A percentile compares a stretch with the other conserved stretches of the same genome.
Conservation (phyloP, 2,329 filamentous ascomycete genomes). For the Fusarium veterinarium region DNA sequence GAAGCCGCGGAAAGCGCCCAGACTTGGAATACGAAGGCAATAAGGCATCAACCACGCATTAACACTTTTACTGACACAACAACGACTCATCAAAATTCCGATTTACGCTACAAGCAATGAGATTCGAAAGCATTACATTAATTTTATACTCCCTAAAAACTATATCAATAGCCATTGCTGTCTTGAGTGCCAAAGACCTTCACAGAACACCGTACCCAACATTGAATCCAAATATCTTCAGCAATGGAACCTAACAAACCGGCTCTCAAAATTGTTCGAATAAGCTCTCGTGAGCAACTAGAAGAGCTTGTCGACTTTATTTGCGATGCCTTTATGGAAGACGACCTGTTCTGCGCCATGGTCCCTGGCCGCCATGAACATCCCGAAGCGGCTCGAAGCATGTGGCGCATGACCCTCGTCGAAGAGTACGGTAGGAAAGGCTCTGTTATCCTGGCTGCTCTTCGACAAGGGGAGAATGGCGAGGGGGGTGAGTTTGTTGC, state of each 20-base stretch:
- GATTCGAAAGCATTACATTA: not conserved
- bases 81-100: not conserved
- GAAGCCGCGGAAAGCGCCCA: not conserved
- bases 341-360: conserved; percentile 1
- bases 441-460: conserved; percentile 2
- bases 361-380: conserved; percentile 8
- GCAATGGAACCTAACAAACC: not conserved
- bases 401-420: conserved; percentile 5
- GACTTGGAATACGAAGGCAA: not conserved
- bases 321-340: conserved; percentile 15
- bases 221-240: too few species aligned
- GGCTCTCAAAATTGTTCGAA: not conserved
- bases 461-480: not conserved
- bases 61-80: not conserved
- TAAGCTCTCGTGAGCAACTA: not conserved
- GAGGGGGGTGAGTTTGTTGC: conserved; percentile 1
- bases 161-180: not conserved
- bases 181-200: not conserved
- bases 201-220: not conserved
- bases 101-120: not conserved
- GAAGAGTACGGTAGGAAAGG: conserved; percentile 22
- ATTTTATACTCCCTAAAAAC: not conserved
- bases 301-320: conserved; percentile 11
- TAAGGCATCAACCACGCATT: not conserved
- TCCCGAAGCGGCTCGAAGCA: conserved; percentile 9